Base-by-base conservation (phyloP, 2,329 filamentous ascomycete genomes). In the Penicillium aurantiogriseum region DNA sequence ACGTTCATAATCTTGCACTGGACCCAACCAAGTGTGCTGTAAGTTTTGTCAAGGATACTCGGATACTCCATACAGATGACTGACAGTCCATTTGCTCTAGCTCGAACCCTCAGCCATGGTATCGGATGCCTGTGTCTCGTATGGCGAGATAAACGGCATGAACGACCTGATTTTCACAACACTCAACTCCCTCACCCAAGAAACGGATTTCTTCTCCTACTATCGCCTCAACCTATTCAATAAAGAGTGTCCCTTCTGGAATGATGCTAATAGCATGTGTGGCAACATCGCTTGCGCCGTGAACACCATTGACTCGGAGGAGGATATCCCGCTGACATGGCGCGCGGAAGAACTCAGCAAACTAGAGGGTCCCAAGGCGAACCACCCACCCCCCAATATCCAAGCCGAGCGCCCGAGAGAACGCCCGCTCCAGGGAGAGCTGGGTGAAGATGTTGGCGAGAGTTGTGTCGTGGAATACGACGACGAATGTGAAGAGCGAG, bases 391-490 rank as follows among this genome's bases (percentile, higher is more conserved):
- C 5, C 89, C 85, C 73, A 85, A 84, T 63, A 82, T 88, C 57
- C 91, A 92, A 70, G 81, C 82, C 67, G 87, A 92, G 71, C 80
- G 88, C 29, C 80, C 80, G 48, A 87, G 86, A 3, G 77, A 89
- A 66, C 83, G 85, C 56, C 94, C 94, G 21, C 79, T 97, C 7
- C 86, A 91, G 66, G 93, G 93, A 17, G 83, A 87, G 67, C 77
- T 99, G 9, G 94, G 94, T 46, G 91, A 92, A 51, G 80, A 88
- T 55, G 93, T 97, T 0, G 92, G 91, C 51, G 94, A 99, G 79
- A 96, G 91, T 74, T 99, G 94, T 73, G 92, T 99, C 45, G 88
- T 97, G 19, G 94, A 99, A 77, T 96, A 96, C 71, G 93, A 97
- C 69, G 93, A 97, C 69, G 93, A 97, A 76, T 96, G 92, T 76